Conservation (phyloP, 2,329 filamentous ascomycete genomes). For the Didymella sp. region DNA sequence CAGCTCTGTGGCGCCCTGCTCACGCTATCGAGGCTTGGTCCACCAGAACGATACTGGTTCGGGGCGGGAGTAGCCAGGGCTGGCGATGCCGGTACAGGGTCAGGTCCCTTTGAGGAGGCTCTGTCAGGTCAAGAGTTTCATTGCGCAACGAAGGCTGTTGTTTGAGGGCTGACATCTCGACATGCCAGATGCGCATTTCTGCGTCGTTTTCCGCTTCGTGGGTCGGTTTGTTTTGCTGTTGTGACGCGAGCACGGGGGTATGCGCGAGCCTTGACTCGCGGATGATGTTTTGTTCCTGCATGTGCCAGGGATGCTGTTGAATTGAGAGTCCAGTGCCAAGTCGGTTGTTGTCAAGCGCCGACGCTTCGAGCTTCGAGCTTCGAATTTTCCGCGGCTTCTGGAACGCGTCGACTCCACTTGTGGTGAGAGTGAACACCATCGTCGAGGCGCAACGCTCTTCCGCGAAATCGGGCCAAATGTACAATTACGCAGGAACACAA, state of each 20-base stretch:
- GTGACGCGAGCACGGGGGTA: conserved; percentile 6
- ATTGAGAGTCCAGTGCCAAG: no score
- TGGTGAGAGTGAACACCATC: conserved; percentile 16
- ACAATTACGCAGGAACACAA: conserved; percentile 4
- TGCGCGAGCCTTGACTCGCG: conserved; percentile 10
- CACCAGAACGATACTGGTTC: conserved; percentile 12
- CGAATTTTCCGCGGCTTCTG: background rate
- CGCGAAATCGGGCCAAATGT: conserved; percentile 7
- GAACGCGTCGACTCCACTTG: conserved; percentile 11
- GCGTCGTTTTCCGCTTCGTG: background rate
- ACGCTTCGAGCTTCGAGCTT: background rate
- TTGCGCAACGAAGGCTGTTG: background rate
- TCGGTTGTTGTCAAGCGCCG: background rate
- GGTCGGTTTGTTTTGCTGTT: conserved; percentile 9
- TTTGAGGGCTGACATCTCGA: background rate
- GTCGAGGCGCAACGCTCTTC: conserved; percentile 6
- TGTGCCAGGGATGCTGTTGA: conserved; percentile 6
- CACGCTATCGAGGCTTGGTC: conserved; percentile 19
- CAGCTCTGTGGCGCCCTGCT: conserved; percentile 8
- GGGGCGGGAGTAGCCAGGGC: conserved; percentile 18
- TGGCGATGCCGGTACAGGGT: conserved; percentile 2
- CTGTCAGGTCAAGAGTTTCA: background rate
- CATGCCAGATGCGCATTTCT: background rate
- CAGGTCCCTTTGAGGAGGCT: background rate
- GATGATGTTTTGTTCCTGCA: conserved; percentile 14